Percentiles rank a stretch among this genome's conserved stretches.
phyloP scores from a whole-genome alignment of 2,329 filamentous ascomycete species.

The Sclerotinia glacialis region DNA sequence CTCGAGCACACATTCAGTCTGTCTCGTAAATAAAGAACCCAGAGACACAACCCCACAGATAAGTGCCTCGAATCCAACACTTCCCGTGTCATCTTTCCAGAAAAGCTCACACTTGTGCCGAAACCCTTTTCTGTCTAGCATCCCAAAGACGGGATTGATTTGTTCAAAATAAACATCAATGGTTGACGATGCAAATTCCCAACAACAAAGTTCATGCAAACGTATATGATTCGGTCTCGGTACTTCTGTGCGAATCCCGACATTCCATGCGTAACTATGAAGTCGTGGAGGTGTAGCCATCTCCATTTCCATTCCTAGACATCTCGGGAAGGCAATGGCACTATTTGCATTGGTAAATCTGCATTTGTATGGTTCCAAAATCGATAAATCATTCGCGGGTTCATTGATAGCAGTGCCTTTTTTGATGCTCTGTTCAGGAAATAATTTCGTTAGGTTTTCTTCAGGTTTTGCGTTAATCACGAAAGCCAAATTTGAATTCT shows the following conservation, averaged over 20 bases:
- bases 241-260: constrained; percentile 36
- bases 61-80: constrained; percentile 39
- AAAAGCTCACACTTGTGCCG: constrained; percentile 34
- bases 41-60: constrained; percentile 39
- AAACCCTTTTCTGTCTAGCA: constrained; percentile 37
- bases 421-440: constrained; percentile 12
- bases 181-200: constrained; percentile 28
- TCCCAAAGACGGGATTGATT: constrained; percentile 39
- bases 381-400: constrained; percentile 10
- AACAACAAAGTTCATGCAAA: constrained; percentile 17
- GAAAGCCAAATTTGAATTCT: background rate
- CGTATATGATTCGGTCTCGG: constrained; percentile 22
- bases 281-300: constrained; percentile 39
- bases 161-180: constrained; percentile 37
- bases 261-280: constrained; percentile 42
- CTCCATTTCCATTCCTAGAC: constrained; percentile 39
- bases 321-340: constrained; percentile 39
- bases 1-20: constrained; percentile 31
- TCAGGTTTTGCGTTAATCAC: background rate
- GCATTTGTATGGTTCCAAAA: constrained; percentile 21
- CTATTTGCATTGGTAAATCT: constrained; percentile 36
- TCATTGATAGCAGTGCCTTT: constrained; percentile 10
- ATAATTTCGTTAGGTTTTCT: background rate
- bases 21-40: constrained; percentile 39
- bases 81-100: constrained; percentile 36